These are phyloP conservation scores for Clarireedia sp. DNA, from an alignment of 2,329 filamentous ascomycete genomes.

Conservation along the genomic window DNA sequence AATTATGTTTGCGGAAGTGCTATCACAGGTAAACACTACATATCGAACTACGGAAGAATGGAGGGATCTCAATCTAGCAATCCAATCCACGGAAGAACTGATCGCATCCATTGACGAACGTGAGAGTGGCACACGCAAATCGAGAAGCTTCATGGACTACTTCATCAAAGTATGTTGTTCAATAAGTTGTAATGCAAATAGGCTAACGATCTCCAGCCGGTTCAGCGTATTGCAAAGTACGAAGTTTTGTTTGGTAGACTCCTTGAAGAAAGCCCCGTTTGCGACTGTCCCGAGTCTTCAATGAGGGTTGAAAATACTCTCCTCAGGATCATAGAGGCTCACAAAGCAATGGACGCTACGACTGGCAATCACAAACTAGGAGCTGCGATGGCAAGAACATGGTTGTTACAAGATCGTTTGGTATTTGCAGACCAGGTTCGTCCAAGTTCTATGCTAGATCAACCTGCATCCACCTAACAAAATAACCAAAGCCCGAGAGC, in stretches of 20 bases:
- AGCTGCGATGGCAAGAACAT: slow-evolving; percentile 68
- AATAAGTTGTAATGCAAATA: not conserved
- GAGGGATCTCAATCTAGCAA: slow-evolving; percentile 73
- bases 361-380: slow-evolving; percentile 67
- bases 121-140: slow-evolving; percentile 58
- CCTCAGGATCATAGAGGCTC: slow-evolving; percentile 63
- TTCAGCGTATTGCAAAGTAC: slow-evolving; percentile 88
- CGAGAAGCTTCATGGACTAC: slow-evolving; percentile 75
- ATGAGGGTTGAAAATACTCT: slow-evolving; percentile 70
- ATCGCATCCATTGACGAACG: slow-evolving; percentile 62
- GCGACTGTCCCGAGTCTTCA: slow-evolving; percentile 77
- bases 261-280: slow-evolving; percentile 71
- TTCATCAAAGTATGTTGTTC: slow-evolving; percentile 67
- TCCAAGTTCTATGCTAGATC: slow-evolving; percentile 5
- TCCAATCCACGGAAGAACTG: slow-evolving; percentile 74
- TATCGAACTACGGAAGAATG: slow-evolving; percentile 64
- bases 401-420: slow-evolving; percentile 76
- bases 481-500: slow-evolving; percentile 34
- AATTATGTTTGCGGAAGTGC: slow-evolving; percentile 80
- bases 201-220: slow-evolving; percentile 45
- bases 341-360: slow-evolving; percentile 74
- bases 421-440: slow-evolving; percentile 64
- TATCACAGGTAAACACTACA: slow-evolving; percentile 64
- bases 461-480: not conserved
- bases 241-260: slow-evolving; percentile 80